phyloP scores from a whole-genome alignment of 768 basidiomycete genomes.

The Coprinellus aureogranulatus region DNA sequence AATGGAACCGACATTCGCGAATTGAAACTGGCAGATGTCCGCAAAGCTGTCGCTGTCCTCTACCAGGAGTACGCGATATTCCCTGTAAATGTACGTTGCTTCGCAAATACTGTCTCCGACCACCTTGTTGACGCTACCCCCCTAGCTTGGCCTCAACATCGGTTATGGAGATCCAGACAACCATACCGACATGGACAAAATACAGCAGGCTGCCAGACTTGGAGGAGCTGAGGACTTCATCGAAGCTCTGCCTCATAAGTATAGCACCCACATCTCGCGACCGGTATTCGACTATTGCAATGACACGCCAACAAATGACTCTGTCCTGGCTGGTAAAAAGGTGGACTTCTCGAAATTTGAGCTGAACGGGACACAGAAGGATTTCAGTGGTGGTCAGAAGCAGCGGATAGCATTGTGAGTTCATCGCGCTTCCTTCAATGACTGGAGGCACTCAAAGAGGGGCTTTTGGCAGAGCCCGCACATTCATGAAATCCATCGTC shows the following conservation, averaged over 20 bases:
- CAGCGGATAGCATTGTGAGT: slow-evolving; percentile 72
- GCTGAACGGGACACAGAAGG: background rate
- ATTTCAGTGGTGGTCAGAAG: slow-evolving; percentile 60
- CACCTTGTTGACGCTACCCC: slow-evolving; percentile 14
- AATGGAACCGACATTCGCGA: slow-evolving; percentile 60
- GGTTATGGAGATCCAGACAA: slow-evolving; percentile 65
- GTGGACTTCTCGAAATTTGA: background rate
- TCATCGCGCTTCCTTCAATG: too few relatives aligned
- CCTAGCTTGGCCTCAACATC: slow-evolving; percentile 77
- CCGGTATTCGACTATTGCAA: slow-evolving; percentile 7
- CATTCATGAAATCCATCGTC: slow-evolving; percentile 45
- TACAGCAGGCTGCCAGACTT: slow-evolving; percentile 62
- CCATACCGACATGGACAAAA: slow-evolving; percentile 48
- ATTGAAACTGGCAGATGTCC: slow-evolving; percentile 58
- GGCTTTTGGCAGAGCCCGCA: slow-evolving; percentile 38
- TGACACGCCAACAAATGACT: background rate
- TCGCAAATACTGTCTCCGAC: slow-evolving; percentile 40
- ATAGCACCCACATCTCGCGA: slow-evolving; percentile 39
- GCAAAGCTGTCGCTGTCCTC: slow-evolving; percentile 67
- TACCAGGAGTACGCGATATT: slow-evolving; percentile 83
- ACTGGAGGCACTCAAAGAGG: too few relatives aligned
- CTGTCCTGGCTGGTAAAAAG: background rate
- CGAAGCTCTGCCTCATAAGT: slow-evolving; percentile 24
- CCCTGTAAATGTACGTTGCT: slow-evolving; percentile 64
- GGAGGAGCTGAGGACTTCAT: slow-evolving; percentile 72